Base-by-base conservation (phyloP, 495 filamentous ascomycete genomes). In the Daldinia vernicosa region DNA sequence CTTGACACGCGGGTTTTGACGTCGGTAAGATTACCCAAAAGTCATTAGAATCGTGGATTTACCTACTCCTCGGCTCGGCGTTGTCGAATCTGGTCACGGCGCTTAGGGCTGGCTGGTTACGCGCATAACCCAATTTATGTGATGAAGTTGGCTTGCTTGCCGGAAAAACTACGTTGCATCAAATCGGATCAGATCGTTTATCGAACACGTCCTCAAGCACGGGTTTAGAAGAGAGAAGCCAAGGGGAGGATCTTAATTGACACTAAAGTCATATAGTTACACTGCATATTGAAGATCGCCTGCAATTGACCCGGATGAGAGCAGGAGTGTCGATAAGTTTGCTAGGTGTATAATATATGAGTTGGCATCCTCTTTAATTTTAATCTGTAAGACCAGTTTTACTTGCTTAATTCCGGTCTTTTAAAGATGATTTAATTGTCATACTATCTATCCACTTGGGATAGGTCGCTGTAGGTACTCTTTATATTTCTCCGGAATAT, bases 91-190 rank as follows among this genome's bases (percentile, higher is more conserved):
- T 45, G 17, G 17, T 45, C 40, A 45, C 40, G 3, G 43, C 43
- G 43, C 43, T 47, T 47, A 47, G 19, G 43, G 17, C 19, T 47
- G 43, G 17, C 19, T 47, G 43, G 6, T 47, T 47, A 47, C 3
- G 14, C 17, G 17, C 43, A 12, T 47, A 5, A 22, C 3, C 9
- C 19, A 22, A 22, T 17, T 40, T 11, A 1, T 40, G 39, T 40
- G n/a, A 9, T 47, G 43, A 47, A 4, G 9, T 22, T 9, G 9
- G 2, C 19, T 24, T 24, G 17, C 19, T 47, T 0, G 9, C 43
- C 43, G 43, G 3, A 35, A 45, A 47, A 47, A 47, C 8, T 47
- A 47, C 43, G 40, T 45, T 45, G 40, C 40, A 45, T 45, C 40
- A 45, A 17, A 45, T 45, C 40, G 40, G n/a, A n/a, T n/a, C n/a